These are phyloP conservation scores for Suhomyces maxii DNA, from an alignment of 1,139 yeast species.

Conservation along the genomic window DNA sequence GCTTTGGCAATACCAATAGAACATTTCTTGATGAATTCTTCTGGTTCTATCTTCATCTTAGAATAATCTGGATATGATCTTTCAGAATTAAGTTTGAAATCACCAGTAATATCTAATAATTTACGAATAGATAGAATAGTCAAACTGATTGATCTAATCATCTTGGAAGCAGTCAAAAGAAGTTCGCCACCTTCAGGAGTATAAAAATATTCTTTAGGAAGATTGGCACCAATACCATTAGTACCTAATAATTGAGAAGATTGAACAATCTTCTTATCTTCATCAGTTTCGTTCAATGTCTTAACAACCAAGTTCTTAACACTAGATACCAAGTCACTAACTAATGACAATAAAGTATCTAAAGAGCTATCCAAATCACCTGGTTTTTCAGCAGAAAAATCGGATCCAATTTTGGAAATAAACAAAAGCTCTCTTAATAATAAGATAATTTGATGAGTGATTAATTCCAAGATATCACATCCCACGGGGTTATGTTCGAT, in stretches of 20 bases:
- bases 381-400: constrained; percentile 41
- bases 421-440: constrained; percentile 63
- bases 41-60: constrained; percentile 57
- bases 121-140: constrained; percentile 48
- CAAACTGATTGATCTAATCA: constrained; percentile 57
- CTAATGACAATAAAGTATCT: constrained; percentile 57
- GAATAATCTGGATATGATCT: constrained; percentile 75
- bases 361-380: constrained; percentile 54
- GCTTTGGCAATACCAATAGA: constrained; percentile 60
- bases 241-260: constrained; percentile 3
- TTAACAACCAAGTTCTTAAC: constrained; percentile 63
- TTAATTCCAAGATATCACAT: constrained; percentile 62
- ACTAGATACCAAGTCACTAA: constrained; percentile 64
- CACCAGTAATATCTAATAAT: constrained; percentile 59
- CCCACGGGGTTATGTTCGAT: constrained; percentile 72
- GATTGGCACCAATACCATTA: constrained; percentile 1
- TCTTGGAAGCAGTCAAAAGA: constrained; percentile 59
- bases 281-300: constrained; percentile 44
- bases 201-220: constrained; percentile 45
- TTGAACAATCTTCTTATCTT: constrained; percentile 17
- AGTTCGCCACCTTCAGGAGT: constrained; percentile 69
- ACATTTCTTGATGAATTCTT: constrained; percentile 60
- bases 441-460: constrained; percentile 68
- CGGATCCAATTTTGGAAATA: constrained; percentile 58
- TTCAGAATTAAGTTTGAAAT: constrained; percentile 64